A percentile compares a stretch with the other conserved stretches of the same genome.
Evolutionary conservation across 805 yeast genomes (phyloP).

Genomic region (Yarrowia porcina): DNA sequence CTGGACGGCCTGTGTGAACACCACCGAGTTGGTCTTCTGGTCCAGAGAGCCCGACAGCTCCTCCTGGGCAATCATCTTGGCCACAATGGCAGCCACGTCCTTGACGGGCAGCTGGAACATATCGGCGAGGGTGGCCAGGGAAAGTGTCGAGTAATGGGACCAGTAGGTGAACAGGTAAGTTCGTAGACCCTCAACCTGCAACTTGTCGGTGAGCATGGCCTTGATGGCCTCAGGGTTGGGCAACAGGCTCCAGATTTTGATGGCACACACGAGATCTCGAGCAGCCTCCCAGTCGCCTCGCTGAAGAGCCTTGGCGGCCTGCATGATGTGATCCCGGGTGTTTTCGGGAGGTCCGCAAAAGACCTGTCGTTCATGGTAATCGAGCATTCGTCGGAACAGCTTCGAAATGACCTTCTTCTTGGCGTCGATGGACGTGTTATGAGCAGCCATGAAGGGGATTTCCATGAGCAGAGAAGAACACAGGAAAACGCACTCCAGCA

Average conservation of each 20-base stretch:
- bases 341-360: constrained; percentile 98
- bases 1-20: constrained; percentile 73
- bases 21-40: constrained; percentile 58
- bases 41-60: constrained; percentile 76
- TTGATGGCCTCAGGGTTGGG: constrained; percentile 65
- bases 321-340: constrained; percentile 87
- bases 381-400: constrained; percentile 86
- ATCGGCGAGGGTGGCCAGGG: constrained; percentile 60
- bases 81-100: constrained; percentile 59
- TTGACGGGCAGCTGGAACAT: constrained; percentile 61
- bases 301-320: constrained; percentile 84
- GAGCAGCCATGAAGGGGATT: constrained; percentile 81
- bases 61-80: constrained; percentile 71
- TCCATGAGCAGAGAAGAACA: constrained; percentile 87
- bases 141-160: constrained; percentile 67
- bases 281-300: constrained; percentile 87
- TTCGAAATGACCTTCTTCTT: constrained; percentile 67
- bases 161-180: constrained; percentile 88
- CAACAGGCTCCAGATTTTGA: constrained; percentile 83
- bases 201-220: constrained; percentile 64
- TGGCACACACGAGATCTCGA: constrained; percentile 63
- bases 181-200: constrained; percentile 87
- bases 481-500: constrained; percentile 89
- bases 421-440: constrained; percentile 48
- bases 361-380: constrained; percentile 87